Evolutionary conservation across 2,329 filamentous ascomycete species (phyloP).

Genomic region (Pseudocercospora pini-densiflorae): DNA sequence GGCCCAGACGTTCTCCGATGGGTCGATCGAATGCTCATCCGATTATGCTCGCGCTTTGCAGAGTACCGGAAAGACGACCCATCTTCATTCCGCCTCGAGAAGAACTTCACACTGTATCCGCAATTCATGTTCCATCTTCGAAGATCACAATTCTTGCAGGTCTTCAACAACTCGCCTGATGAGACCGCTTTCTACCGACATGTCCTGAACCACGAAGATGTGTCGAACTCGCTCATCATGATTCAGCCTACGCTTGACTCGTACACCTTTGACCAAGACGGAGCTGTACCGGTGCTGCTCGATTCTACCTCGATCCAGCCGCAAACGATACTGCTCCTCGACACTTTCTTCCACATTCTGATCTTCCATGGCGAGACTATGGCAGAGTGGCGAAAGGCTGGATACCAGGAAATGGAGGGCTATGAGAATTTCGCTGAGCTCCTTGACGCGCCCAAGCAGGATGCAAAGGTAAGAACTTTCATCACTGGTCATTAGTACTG

Average conservation of each 20-base stretch:
- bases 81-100: slow-evolving; percentile 93
- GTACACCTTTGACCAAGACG: slow-evolving; percentile 96
- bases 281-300: slow-evolving; percentile 87
- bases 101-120: slow-evolving; percentile 98
- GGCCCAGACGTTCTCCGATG: slow-evolving; percentile 97
- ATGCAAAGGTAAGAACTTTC: slow-evolving; percentile 76
- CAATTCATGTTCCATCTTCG: slow-evolving; percentile 99
- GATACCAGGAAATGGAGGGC: slow-evolving; percentile 96
- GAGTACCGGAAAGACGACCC: slow-evolving; percentile 99
- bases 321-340: slow-evolving; percentile 88
- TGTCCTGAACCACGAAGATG: slow-evolving; percentile 95
- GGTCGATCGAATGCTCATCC: slow-evolving; percentile 98
- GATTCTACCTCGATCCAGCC: slow-evolving; percentile 97
- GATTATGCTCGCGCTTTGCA: slow-evolving; percentile 93
- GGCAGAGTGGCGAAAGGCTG: slow-evolving; percentile 96
- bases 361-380: slow-evolving; percentile 99
- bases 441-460: slow-evolving; percentile 92
- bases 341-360: slow-evolving; percentile 99
- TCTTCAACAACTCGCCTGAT: slow-evolving; percentile 99
- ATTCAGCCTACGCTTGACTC: slow-evolving; percentile 97
- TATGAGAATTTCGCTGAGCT: slow-evolving; percentile 94
- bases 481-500: neutral
- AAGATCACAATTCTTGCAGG: slow-evolving; percentile 94
- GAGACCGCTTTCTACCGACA: slow-evolving; percentile 99
- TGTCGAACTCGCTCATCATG: slow-evolving; percentile 96